Conservation (phyloP, 2,329 filamentous ascomycete species). For the Calycina marina region DNA sequence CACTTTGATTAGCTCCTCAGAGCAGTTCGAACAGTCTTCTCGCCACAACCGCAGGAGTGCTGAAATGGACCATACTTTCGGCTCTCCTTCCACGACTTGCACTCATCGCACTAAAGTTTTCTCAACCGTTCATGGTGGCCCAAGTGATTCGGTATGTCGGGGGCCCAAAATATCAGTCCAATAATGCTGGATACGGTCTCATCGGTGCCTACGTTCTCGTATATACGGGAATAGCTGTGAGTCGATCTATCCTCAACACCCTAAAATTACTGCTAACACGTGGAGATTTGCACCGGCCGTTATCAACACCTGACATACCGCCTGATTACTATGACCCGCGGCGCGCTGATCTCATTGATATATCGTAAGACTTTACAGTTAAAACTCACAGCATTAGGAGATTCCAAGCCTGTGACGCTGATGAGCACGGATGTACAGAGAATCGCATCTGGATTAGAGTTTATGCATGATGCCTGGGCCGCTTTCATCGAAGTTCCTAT, state of each 20-base stretch:
- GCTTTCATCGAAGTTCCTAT: neutral
- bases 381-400: conserved; percentile 6
- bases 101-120: conserved; percentile 11
- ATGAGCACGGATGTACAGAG: conserved; percentile 17
- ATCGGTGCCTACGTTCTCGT: conserved; percentile 10
- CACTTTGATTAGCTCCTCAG: no score
- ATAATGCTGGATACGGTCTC: conserved; percentile 11
- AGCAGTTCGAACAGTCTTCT: no score
- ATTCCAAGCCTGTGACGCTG: conserved; percentile 12
- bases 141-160: no score
- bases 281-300: neutral
- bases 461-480: conserved; percentile 1
- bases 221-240: conserved; percentile 10
- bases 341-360: conserved; percentile 30
- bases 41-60: no score
- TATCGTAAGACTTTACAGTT: conserved; percentile 30
- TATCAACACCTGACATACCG: conserved; percentile 3
- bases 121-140: conserved; percentile 9
- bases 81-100: conserved; percentile 9
- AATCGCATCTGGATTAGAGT: conserved; percentile 1
- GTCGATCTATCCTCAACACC: no score
- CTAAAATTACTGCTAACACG: neutral
- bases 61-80: no score
- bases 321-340: conserved; percentile 16
- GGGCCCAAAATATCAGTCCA: neutral